These are phyloP conservation scores for Cydonia oblonga DNA, from an alignment of 331 rosid species.

Conservation along the genomic window DNA sequence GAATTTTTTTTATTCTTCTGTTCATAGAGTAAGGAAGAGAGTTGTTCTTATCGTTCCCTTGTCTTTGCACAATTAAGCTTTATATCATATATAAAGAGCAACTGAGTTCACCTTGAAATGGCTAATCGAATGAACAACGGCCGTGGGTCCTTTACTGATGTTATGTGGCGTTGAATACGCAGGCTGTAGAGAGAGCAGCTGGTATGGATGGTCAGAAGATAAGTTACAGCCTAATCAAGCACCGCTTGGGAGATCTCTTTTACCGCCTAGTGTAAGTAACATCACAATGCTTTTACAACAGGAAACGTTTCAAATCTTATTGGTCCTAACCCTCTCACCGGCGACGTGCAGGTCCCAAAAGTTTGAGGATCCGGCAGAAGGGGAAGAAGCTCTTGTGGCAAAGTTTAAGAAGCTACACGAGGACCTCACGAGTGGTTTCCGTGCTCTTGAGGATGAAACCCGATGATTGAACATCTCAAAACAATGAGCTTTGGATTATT, in stretches of 20 bases:
- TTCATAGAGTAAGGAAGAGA: too few species aligned
- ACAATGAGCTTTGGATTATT: slow-evolving; percentile 1
- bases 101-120: not conserved
- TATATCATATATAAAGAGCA: not conserved
- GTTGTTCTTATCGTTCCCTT: too few species aligned
- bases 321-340: slow-evolving; percentile 9
- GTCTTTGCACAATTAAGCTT: not conserved
- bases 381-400: slow-evolving; percentile 59
- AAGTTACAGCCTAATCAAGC: slow-evolving; percentile 70
- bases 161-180: slow-evolving; percentile 1
- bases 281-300: not conserved
- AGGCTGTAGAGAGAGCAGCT: slow-evolving; percentile 97
- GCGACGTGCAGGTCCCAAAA: slow-evolving; percentile 71
- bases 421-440: slow-evolving; percentile 83
- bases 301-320: not conserved
- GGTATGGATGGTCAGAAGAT: slow-evolving; percentile 96
- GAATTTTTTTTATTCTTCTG: too few species aligned
- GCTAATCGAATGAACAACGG: not conserved
- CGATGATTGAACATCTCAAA: slow-evolving; percentile 38
- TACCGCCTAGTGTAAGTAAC: slow-evolving; percentile 83
- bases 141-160: slow-evolving; percentile 3
- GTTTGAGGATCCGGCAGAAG: slow-evolving; percentile 98
- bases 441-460: slow-evolving; percentile 91
- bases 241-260: slow-evolving; percentile 94
- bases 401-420: slow-evolving; percentile 76